Evolutionary conservation across 495 filamentous ascomycete genomes (phyloP).

Genomic region (Penicillium alfredii): DNA sequence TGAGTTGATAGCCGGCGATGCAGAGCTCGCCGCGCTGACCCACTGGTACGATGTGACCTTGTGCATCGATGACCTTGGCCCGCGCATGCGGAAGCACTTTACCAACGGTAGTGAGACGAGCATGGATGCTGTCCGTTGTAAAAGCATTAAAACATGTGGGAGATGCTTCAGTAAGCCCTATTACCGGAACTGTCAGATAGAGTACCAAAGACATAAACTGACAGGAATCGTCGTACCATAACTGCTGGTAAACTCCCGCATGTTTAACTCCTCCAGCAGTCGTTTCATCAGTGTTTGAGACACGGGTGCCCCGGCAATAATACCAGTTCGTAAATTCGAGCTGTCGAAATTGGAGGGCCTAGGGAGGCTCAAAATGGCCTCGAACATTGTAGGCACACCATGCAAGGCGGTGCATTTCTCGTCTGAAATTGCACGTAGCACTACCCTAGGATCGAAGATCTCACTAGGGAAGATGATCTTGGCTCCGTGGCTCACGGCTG

Average conservation of each 20-base stretch:
- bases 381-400: slow-evolving; percentile 11
- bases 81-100: slow-evolving; percentile 62
- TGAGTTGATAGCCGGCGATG: slow-evolving; percentile 66
- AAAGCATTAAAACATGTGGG: no score
- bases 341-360: slow-evolving; percentile 1
- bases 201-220: no score
- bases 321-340: background rate
- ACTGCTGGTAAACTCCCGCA: no score
- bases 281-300: slow-evolving; percentile 1
- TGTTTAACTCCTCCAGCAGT: no score
- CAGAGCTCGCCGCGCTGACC: slow-evolving; percentile 70
- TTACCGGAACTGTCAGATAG: no score
- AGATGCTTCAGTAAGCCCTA: no score
- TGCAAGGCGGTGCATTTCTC: slow-evolving; percentile 4
- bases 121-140: no score
- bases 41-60: slow-evolving; percentile 41
- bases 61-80: slow-evolving; percentile 65
- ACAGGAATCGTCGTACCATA: no score
- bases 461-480: slow-evolving; percentile 6
- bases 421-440: slow-evolving; percentile 1
- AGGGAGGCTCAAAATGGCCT: slow-evolving; percentile 5
- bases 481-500: slow-evolving; percentile 5
- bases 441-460: slow-evolving; percentile 5
- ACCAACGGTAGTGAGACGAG: slow-evolving; percentile 55
- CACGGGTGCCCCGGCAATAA: slow-evolving; percentile 3